phyloP scores from a whole-genome alignment of 768 basidiomycete species.

The Russula foetens region DNA sequence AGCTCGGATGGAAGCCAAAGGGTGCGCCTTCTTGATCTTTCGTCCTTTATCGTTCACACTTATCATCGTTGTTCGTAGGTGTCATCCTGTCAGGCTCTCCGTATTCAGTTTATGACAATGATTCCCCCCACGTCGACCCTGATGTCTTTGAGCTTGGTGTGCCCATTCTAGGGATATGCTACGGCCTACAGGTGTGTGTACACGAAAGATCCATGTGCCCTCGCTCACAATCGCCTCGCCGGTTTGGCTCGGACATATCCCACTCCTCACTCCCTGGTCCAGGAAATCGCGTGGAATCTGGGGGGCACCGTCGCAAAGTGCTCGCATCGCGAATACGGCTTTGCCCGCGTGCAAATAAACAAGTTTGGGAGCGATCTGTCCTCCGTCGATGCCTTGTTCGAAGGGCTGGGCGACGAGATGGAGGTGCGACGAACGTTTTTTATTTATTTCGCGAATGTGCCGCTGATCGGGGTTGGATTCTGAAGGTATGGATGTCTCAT shows the following conservation, averaged over 20 bases:
- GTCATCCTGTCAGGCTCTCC: conserved; percentile 97
- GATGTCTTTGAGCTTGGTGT: conserved; percentile 81
- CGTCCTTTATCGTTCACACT: not conserved
- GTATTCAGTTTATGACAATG: conserved; percentile 93
- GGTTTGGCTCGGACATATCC: not conserved
- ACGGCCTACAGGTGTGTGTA: conserved; percentile 76
- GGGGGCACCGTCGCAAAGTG: conserved; percentile 80
- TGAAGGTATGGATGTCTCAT: conserved; percentile 99
- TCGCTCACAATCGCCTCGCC: not conserved
- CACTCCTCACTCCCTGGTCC: not conserved
- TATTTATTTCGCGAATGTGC: not conserved
- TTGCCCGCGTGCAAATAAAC: conserved; percentile 70
- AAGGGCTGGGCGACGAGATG: conserved; percentile 81
- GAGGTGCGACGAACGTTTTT: conserved; percentile 43
- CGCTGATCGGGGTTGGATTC: not conserved
- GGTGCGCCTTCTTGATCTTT: conserved; percentile 39
- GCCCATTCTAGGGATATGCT: conserved; percentile 94
- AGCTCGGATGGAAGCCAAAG: conserved; percentile 90
- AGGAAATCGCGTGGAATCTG: conserved; percentile 92
- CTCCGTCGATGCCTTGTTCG: conserved; percentile 69
- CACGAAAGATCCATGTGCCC: not conserved
- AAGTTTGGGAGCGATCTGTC: conserved; percentile 44
- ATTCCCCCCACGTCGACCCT: conserved; percentile 90
- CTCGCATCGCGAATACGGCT: conserved; percentile 93
- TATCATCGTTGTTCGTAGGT: conserved; percentile 36